These are phyloP conservation scores for Alternaria brassicicola DNA, from an alignment of 2,329 filamentous ascomycete species.

Conservation along the genomic window DNA sequence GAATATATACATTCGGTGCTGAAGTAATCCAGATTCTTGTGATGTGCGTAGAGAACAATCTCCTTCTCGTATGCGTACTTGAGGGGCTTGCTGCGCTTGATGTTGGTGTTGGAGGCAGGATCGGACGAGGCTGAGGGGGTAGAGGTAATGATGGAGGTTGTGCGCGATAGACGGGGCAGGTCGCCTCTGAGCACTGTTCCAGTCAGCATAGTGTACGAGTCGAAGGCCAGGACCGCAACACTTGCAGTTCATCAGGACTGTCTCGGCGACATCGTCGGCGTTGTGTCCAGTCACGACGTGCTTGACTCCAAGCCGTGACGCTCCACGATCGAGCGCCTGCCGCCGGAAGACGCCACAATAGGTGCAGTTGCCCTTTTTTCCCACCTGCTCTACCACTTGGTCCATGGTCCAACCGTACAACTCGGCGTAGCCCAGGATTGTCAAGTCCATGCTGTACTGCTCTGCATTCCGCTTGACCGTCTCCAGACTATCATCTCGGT, in stretches of 20 bases:
- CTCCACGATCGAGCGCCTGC: slow-evolving; percentile 91
- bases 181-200: slow-evolving; percentile 76
- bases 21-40: slow-evolving; percentile 97
- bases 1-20: slow-evolving; percentile 98
- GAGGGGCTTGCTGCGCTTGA: slow-evolving; percentile 93
- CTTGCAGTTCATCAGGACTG: slow-evolving; percentile 86
- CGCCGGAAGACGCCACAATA: slow-evolving; percentile 97
- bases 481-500: slow-evolving; percentile 92
- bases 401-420: slow-evolving; percentile 99
- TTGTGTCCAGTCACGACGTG: slow-evolving; percentile 98
- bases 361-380: slow-evolving; percentile 98
- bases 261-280: slow-evolving; percentile 96
- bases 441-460: slow-evolving; percentile 89
- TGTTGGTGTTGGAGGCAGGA: slow-evolving; percentile 68
- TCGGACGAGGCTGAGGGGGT: slow-evolving; percentile 61
- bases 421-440: slow-evolving; percentile 91
- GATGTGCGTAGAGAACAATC: slow-evolving; percentile 95
- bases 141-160: slow-evolving; percentile 82
- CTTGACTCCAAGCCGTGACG: slow-evolving; percentile 82
- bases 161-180: slow-evolving; percentile 81
- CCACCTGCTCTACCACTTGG: slow-evolving; percentile 92
- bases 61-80: slow-evolving; percentile 99
- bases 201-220: slow-evolving; percentile 11
- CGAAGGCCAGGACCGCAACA: background rate
- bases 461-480: slow-evolving; percentile 92